These are phyloP conservation scores for Hortaea werneckii DNA, from an alignment of 2,329 filamentous ascomycete genomes.

Conservation along the genomic window DNA sequence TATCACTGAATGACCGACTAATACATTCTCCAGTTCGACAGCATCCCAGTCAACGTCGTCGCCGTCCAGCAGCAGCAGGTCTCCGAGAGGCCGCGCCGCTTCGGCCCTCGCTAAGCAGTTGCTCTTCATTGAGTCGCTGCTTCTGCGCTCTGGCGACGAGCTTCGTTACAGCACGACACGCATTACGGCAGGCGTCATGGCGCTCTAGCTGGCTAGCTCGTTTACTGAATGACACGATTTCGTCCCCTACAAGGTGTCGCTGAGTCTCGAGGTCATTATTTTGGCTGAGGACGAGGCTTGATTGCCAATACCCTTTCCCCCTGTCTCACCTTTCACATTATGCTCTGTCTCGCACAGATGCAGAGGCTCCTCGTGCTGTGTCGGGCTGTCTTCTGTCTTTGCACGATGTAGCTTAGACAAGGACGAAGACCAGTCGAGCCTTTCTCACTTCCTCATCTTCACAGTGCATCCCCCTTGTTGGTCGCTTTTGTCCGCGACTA, in stretches of 20 bases:
- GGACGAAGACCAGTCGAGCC: too few species aligned
- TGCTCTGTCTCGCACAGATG: too few species aligned
- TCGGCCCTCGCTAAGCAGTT: slow-evolving; percentile 38
- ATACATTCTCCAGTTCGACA: slow-evolving; percentile 71
- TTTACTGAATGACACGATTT: slow-evolving; percentile 2
- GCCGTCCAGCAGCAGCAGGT: slow-evolving; percentile 80
- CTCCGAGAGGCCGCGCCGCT: slow-evolving; percentile 71
- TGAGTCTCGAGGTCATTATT: slow-evolving; percentile 48
- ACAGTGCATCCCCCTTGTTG: too few species aligned
- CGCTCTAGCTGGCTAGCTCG: slow-evolving; percentile 7
- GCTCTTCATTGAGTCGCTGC: not conserved
- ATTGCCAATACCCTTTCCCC: slow-evolving; percentile 58
- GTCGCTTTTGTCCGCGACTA: too few species aligned
- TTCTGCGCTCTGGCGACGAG: not conserved
- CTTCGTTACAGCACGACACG: not conserved
- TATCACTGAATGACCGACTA: not conserved
- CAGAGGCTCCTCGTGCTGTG: too few species aligned
- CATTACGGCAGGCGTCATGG: not conserved
- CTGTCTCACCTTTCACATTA: not conserved
- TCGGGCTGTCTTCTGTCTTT: too few species aligned
- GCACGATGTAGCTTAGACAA: too few species aligned
- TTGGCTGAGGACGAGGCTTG: slow-evolving; percentile 66
- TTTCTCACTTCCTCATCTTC: too few species aligned
- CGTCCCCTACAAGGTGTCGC: slow-evolving; percentile 67
- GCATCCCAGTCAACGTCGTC: slow-evolving; percentile 92